Evolutionary conservation across 192 early-diverging fungal genomes (phyloP).

Genomic region (Coemansia sp.): DNA sequence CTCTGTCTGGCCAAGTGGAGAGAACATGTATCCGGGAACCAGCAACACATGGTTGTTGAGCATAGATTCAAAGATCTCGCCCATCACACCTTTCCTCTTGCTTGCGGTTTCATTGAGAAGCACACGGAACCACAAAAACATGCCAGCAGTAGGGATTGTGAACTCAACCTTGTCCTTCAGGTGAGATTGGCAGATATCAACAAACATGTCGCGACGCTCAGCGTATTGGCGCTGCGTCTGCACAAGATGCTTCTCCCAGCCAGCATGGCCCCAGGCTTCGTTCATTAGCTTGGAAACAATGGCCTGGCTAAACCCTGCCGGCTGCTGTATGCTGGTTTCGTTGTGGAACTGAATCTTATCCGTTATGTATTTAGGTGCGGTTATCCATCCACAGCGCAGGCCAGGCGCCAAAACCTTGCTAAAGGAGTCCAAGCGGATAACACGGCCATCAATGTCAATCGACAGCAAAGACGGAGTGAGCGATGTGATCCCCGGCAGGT

Average conservation of each 20-base stretch:
- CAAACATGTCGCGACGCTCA: constrained; percentile 67
- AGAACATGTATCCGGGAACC: constrained; percentile 68
- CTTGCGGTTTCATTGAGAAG: constrained; percentile 43
- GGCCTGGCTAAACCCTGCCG: constrained; percentile 79
- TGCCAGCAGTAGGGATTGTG: constrained; percentile 68
- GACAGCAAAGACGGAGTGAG: constrained; percentile 82
- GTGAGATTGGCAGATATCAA: constrained; percentile 62
- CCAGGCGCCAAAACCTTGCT: constrained; percentile 92
- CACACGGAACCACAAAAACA: constrained; percentile 89
- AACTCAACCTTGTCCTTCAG: constrained; percentile 65
- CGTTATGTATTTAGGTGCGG: constrained; percentile 67
- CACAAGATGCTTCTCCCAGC: constrained; percentile 73
- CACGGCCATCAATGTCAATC: constrained; percentile 84
- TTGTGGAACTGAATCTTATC: constrained; percentile 81
- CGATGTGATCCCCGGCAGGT: constrained; percentile 20
- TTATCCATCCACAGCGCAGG: constrained; percentile 80
- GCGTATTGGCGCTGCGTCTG: constrained; percentile 75
- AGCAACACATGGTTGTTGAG: constrained; percentile 70
- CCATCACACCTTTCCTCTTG: constrained; percentile 55
- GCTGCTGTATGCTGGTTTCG: constrained; percentile 81
- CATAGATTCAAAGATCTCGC: constrained; percentile 63
- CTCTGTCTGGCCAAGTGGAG: constrained; percentile 52
- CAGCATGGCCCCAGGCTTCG: constrained; percentile 76
- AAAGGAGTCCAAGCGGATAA: constrained; percentile 90
- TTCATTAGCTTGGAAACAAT: constrained; percentile 71